Conservation (phyloP, 192 early-diverging fungal genomes). For the Pilaira anomala region DNA sequence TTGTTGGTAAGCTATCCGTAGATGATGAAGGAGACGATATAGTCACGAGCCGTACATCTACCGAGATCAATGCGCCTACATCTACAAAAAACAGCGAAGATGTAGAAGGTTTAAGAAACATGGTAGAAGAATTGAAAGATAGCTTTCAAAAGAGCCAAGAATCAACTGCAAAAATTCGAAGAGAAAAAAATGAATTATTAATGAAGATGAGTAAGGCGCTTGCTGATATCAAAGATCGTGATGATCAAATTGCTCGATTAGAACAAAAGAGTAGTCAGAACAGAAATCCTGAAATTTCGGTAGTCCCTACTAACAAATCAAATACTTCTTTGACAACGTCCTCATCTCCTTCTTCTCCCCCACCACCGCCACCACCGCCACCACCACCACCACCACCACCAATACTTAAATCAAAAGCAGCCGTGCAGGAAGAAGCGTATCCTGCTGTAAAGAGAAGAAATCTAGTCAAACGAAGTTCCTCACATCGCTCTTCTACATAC, state of each 20-base stretch:
- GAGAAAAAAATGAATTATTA: conserved; percentile 35
- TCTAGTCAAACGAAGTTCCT: not conserved
- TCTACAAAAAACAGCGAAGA: conserved; percentile 27
- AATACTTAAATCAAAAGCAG: not conserved
- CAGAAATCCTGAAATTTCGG: no score
- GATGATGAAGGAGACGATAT: not conserved
- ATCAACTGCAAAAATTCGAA: conserved; percentile 25
- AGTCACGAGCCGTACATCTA: no score
- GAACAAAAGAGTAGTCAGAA: not conserved
- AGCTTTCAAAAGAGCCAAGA: conserved; percentile 21
- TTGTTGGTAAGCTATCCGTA: conserved; percentile 30
- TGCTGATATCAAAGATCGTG: conserved; percentile 24
- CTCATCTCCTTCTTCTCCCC: conserved; percentile 15
- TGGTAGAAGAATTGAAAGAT: conserved; percentile 30
- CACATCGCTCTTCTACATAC: conserved; percentile 19
- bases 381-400: conserved; percentile 21
- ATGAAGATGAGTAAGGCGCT: conserved; percentile 32
- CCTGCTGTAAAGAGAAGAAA: conserved; percentile 13
- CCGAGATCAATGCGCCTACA: not conserved
- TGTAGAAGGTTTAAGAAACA: conserved; percentile 25
- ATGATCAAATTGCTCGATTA: conserved; percentile 13
- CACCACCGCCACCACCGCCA: conserved; percentile 22
- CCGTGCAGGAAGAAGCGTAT: not conserved
- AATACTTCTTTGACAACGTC: not conserved
- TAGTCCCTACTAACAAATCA: not conserved